phyloP scores from a whole-genome alignment of 2,329 filamentous ascomycete genomes.

The Drechslerella dactyloides region DNA sequence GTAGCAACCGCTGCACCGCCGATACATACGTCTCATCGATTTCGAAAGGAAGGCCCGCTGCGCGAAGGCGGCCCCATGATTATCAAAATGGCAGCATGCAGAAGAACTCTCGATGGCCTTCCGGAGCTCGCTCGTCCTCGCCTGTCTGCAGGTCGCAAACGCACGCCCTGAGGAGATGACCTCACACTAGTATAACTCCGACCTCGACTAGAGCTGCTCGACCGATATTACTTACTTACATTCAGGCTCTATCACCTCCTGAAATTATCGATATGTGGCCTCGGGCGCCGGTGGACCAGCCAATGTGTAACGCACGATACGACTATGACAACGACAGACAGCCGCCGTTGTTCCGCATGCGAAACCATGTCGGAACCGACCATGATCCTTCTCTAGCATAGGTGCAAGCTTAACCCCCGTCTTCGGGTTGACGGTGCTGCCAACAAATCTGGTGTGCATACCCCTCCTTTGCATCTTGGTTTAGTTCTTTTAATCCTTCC shows the following conservation, averaged over 20 bases:
- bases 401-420: constrained; percentile 12
- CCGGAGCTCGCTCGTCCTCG: constrained; percentile 32
- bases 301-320: constrained; percentile 38
- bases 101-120: constrained; percentile 10
- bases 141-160: constrained; percentile 28
- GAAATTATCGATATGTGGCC: too few species aligned
- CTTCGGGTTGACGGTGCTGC: constrained; percentile 9
- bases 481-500: too few species aligned
- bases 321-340: not conserved
- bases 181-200: not conserved
- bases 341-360: too few species aligned
- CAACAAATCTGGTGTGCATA: constrained; percentile 38
- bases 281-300: constrained; percentile 3
- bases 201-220: constrained; percentile 16
- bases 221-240: too few species aligned
- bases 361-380: too few species aligned
- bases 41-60: not conserved
- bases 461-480: constrained; percentile 35
- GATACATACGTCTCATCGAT: not conserved
- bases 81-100: constrained; percentile 35
- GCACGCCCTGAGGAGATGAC: constrained; percentile 27
- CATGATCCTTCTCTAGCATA: constrained; percentile 50
- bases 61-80: not conserved
- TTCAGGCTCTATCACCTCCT: too few species aligned
- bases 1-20: not conserved